Evolutionary conservation across 805 yeast genomes (phyloP).

Genomic region (Metschnikowia rubicola): DNA sequence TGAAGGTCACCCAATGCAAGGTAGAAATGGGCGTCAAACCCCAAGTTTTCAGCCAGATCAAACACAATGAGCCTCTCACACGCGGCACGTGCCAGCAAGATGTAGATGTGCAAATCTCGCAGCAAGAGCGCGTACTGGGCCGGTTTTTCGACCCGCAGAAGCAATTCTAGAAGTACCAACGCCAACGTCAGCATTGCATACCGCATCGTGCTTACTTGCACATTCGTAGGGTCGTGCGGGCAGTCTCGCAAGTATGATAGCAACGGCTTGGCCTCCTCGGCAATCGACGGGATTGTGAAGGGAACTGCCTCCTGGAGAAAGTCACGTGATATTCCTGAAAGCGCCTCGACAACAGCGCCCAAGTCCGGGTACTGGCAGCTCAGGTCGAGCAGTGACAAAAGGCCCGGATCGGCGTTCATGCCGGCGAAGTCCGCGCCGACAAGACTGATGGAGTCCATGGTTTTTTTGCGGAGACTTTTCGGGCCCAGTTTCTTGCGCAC

Average conservation of each 20-base stretch:
- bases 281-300: conserved; percentile 6
- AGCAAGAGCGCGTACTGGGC: background rate
- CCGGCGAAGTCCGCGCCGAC: conserved; percentile 6
- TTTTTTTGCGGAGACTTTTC: conserved; percentile 32
- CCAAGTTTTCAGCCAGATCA: background rate
- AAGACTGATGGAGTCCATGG: conserved; percentile 29
- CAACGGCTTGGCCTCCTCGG: background rate
- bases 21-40: conserved; percentile 7
- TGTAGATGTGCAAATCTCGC: conserved; percentile 5
- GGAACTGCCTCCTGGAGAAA: conserved; percentile 6
- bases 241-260: background rate
- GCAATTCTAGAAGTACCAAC: conserved; percentile 6
- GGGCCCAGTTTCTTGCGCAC: conserved; percentile 42
- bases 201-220: background rate
- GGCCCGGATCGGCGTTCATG: background rate
- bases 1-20: conserved; percentile 15
- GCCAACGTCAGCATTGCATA: conserved; percentile 9
- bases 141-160: conserved; percentile 1
- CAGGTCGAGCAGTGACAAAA: conserved; percentile 4
- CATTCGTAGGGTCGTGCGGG: background rate
- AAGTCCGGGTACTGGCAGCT: conserved; percentile 4
- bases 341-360: background rate
- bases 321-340: background rate
- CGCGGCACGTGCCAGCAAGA: conserved; percentile 5
- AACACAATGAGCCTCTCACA: conserved; percentile 5